Conservation (phyloP, 805 yeast species). For the Metschnikowia gelsemii region DNA sequence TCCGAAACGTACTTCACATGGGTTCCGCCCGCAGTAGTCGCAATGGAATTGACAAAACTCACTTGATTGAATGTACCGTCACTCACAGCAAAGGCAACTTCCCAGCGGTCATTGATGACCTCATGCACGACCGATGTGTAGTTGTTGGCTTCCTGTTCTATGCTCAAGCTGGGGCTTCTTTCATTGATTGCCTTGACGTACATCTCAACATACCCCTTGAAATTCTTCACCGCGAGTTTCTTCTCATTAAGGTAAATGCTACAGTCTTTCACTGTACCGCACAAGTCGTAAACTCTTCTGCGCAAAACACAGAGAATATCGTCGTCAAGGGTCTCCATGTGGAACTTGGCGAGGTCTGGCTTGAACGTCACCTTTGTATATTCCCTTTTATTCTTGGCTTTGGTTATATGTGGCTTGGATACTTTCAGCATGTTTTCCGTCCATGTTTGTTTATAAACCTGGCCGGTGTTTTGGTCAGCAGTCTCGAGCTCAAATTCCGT, state of each 20-base stretch:
- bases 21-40: constrained; percentile 96
- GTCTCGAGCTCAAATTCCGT: constrained; percentile 85
- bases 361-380: constrained; percentile 84
- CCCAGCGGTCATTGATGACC: constrained; percentile 87
- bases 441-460: constrained; percentile 82
- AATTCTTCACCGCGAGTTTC: constrained; percentile 64
- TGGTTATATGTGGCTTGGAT: constrained; percentile 70
- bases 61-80: constrained; percentile 90
- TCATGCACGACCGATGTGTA: constrained; percentile 66
- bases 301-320: constrained; percentile 81
- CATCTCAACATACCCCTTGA: constrained; percentile 86
- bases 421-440: constrained; percentile 77
- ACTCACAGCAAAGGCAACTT: constrained; percentile 89
- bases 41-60: constrained; percentile 95
- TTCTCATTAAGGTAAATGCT: constrained; percentile 76
- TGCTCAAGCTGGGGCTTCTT: constrained; percentile 36
- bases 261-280: constrained; percentile 88
- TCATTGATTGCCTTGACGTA: constrained; percentile 75
- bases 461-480: constrained; percentile 65
- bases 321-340: constrained; percentile 79
- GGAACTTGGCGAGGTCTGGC: constrained; percentile 83
- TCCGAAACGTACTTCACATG: constrained; percentile 87
- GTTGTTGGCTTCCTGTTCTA: constrained; percentile 34
- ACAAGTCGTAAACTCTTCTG: constrained; percentile 92
- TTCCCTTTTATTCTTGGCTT: constrained; percentile 59